Evolutionary conservation across 2,329 filamentous ascomycete genomes (phyloP).

Genomic region (Fusarium lateritium): DNA sequence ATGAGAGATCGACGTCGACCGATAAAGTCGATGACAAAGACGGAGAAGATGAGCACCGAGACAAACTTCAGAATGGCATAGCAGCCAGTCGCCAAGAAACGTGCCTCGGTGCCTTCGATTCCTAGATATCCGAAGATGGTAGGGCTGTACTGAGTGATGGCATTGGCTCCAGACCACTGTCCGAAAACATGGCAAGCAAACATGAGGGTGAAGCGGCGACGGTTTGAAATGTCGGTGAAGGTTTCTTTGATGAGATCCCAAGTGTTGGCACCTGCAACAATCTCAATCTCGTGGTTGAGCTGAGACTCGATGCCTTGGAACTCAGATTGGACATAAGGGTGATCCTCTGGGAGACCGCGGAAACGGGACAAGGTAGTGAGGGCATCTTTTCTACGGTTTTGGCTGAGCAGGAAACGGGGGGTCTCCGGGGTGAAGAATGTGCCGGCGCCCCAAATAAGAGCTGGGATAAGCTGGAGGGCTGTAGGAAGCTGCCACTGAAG

Average conservation of each 20-base stretch:
- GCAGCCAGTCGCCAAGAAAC: constrained; percentile 47
- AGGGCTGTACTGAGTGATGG: constrained; percentile 51
- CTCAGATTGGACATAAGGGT: constrained; percentile 48
- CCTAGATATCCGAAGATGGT: constrained; percentile 52
- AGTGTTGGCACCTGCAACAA: constrained; percentile 50
- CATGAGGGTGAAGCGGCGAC: constrained; percentile 51
- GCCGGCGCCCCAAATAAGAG: constrained; percentile 47
- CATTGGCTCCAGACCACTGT: constrained; percentile 51
- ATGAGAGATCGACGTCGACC: constrained; percentile 53
- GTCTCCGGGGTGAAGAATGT: constrained; percentile 49
- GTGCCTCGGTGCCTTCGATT: constrained; percentile 41
- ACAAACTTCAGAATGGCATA: constrained; percentile 51
- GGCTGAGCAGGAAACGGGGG: constrained; percentile 45
- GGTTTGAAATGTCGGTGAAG: constrained; percentile 45
- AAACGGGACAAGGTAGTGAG: constrained; percentile 41
- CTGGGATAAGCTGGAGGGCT: constrained; percentile 46
- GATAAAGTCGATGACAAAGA: constrained; percentile 53
- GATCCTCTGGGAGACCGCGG: constrained; percentile 47
- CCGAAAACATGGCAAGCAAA: constrained; percentile 50
- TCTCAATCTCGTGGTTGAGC: constrained; percentile 54
- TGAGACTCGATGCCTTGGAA: constrained; percentile 51
- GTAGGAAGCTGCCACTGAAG: constrained; percentile 51
- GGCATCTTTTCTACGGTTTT: constrained; percentile 40
- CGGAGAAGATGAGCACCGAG: constrained; percentile 47
- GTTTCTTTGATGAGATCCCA: constrained; percentile 55